Percentiles rank a stretch among this genome's conserved stretches.
Evolutionary conservation across 345 rosid species (phyloP).

Genomic region (Corchorus capsularis): DNA sequence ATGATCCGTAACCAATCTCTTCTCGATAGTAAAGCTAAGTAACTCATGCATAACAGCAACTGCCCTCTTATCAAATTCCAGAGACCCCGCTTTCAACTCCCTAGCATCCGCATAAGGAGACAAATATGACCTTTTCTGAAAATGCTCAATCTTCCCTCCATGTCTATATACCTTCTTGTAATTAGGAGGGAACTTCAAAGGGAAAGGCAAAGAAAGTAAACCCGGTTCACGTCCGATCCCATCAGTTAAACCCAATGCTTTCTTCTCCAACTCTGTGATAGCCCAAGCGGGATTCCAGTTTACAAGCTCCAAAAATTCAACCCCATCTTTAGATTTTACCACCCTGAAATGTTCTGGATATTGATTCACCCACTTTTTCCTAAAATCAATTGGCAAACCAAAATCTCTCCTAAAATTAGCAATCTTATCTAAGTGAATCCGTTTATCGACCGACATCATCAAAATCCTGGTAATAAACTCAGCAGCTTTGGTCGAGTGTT

Average conservation of each 20-base stretch:
- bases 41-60: slow-evolving; percentile 85
- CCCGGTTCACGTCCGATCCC: slow-evolving; percentile 53
- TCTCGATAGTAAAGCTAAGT: slow-evolving; percentile 86
- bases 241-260: slow-evolving; percentile 41
- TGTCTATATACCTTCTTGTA: slow-evolving; percentile 75
- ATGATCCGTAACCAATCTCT: slow-evolving; percentile 87
- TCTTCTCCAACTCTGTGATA: slow-evolving; percentile 80
- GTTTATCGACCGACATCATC: slow-evolving; percentile 72
- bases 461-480: slow-evolving; percentile 77
- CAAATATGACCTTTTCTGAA: slow-evolving; percentile 73
- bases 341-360: slow-evolving; percentile 70
- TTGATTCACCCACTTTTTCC: slow-evolving; percentile 62
- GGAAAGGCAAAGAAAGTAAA: slow-evolving; percentile 70
- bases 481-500: slow-evolving; percentile 63
- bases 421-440: slow-evolving; percentile 66
- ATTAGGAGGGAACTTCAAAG: slow-evolving; percentile 70
- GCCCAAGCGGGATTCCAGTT: slow-evolving; percentile 87
- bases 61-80: slow-evolving; percentile 90
- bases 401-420: slow-evolving; percentile 79
- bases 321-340: slow-evolving; percentile 45
- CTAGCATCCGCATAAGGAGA: slow-evolving; percentile 84
- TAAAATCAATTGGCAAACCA: slow-evolving; percentile 78
- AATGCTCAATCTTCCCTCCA: slow-evolving; percentile 79
- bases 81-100: slow-evolving; percentile 70
- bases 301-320: slow-evolving; percentile 68